Base-by-base conservation (phyloP, 768 basidiomycete genomes). In the Rhodotorula babjevae region DNA sequence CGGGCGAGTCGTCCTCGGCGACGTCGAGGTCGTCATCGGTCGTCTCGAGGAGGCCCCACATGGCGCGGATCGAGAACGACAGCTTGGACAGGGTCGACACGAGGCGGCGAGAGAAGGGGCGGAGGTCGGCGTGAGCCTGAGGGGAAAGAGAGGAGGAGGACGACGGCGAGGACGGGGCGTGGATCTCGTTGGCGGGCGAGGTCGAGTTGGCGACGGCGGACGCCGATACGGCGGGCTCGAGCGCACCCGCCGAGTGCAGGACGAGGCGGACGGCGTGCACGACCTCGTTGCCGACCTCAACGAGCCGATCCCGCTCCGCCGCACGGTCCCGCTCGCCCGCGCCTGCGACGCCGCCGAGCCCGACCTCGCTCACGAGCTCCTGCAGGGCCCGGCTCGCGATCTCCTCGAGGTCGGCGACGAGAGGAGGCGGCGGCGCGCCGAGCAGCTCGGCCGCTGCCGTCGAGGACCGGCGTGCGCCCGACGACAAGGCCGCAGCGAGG, bases 81-180 rank as follows among this genome's bases (percentile, higher is more conserved):
- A 97, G 84, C 79, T 93, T 89, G 29, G 91, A 93, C 16, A 95
- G 83, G 0, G 92, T 92, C 15, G 92, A 90, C 4, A 92, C 91
- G 46, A 95, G 89, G 77, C 79, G 77, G 23, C 79, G 78, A 49
- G 79, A 76, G 12, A 63, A 49, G 21, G 77, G 78, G 1, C 77
- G 77, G 59, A 82, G 80, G 33, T 80, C 77, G 31, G 70, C 67
- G 23, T 73, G 68, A 10, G 67, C 65, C 10, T 71, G 23, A 5
- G 63, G 65, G n/a, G 75, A 36, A 19, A 73, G 70, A 12, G 72
- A 40, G 49, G 46, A 7, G 11, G 72, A 40, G 42, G 46, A 7
- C 0, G 57, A n/a, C 2, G 16, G 46, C 7, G 59, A n/a, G 62
- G 56, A 53, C 21, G 68, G 27, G 19, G 56, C 60, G 56, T 19